phyloP scores from a whole-genome alignment of 2,329 filamentous ascomycete genomes.

The Apiospora phragmitis region DNA sequence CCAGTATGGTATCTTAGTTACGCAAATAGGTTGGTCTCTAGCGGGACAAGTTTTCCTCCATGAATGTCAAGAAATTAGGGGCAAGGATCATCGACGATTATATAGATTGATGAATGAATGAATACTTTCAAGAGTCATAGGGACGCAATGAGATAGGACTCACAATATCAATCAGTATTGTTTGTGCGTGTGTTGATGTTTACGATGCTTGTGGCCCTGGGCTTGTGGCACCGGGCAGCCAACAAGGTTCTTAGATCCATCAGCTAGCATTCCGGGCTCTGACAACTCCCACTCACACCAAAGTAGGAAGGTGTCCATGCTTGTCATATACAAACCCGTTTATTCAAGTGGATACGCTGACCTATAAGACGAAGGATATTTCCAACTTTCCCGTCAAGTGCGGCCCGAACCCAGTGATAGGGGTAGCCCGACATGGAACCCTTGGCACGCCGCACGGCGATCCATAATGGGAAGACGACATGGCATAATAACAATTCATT shows the following conservation, averaged over 20 bases:
- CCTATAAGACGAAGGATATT: not conserved
- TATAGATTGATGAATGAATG: not conserved
- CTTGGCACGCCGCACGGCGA: not conserved
- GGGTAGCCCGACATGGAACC: not conserved
- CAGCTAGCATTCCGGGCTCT: not conserved
- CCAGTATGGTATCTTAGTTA: not conserved
- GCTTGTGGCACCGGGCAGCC: not conserved
- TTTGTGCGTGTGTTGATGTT: constrained; percentile 3
- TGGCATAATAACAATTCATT: rapidly evolving
- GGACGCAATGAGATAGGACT: not conserved
- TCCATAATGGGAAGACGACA: not conserved
- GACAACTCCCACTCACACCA: not conserved
- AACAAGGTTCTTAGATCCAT: not conserved
- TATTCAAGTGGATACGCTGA: not conserved
- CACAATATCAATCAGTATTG: not conserved
- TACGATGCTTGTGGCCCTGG: not conserved
- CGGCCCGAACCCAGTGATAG: not conserved
- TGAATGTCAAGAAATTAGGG: not conserved
- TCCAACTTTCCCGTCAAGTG: not conserved
- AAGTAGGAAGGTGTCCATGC: not conserved
- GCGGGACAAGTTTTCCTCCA: not conserved
- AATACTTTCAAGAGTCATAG: not conserved
- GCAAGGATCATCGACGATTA: not conserved
- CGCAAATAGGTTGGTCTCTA: not conserved
- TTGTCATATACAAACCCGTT: not conserved